Evolutionary conservation across 495 filamentous ascomycete genomes (phyloP), one percentile per base, ranked within the genome.

Genomic region (Cairneyella variabilis): DNA sequence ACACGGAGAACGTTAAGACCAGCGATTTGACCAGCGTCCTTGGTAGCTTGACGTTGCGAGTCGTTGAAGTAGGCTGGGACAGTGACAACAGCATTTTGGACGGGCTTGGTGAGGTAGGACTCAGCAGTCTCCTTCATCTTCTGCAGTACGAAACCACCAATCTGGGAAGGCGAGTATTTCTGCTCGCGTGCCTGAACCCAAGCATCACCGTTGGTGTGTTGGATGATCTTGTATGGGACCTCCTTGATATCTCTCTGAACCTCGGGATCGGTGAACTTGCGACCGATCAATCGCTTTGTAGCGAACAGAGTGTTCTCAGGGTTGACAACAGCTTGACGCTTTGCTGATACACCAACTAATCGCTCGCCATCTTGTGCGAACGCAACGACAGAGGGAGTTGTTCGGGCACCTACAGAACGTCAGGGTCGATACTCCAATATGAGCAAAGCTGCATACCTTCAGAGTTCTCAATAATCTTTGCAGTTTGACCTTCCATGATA

Each of bases 41-140:
- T 97, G 70, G 91, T 97, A 58, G 91, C 91, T 76, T 97, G 91
- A 74, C 91, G 89, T 74, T 97, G 91, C 21, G 89, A 91, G 74
- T 97, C 91, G 71, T 97, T 97, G 81, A 97, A 97, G 78, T 97
- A 97, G 57, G 91, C 91, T 47, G 91, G 91, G 23, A 96, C 91
- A 54, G 91, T 97, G 58, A 97, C 91, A 51, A 97, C 91, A 63
- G 90, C 91, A 65, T 97, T 96, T 83, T 91, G 91, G 63, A 95
- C 75, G 53, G 80, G 80, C 76, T 90, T 95, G 80, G 85, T 81
- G 53, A 96, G 80, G 76, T 93, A 92, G 41, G 85, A 75, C 74
- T 96, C 91, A 53, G 91, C 91, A 39, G 91, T 97, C 77, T 97
- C 91, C 82, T 95, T 97, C 91, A 97, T 97, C 80, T 97, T 97